A percentile compares a stretch with the other conserved stretches of the same genome.
Evolutionary conservation across 139 green algal species (phyloP).

Genomic region (Chlorella sp.): DNA sequence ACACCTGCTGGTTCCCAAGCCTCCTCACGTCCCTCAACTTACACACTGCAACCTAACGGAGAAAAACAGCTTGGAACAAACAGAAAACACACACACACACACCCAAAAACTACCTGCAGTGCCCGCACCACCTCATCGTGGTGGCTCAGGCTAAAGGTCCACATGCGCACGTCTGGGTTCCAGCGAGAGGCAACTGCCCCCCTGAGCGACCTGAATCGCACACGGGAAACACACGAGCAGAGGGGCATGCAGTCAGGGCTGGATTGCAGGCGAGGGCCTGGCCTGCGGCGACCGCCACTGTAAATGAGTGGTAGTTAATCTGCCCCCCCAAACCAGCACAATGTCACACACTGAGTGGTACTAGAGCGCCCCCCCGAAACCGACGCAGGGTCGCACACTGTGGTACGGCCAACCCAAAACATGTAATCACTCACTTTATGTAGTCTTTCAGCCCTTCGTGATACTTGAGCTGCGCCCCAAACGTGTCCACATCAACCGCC

Average conservation of each 20-base stretch:
- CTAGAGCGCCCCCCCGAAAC: too few species aligned
- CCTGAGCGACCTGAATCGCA: background rate
- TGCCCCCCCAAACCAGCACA: too few species aligned
- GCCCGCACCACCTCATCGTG: background rate
- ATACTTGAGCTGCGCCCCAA: slow-evolving; percentile 16
- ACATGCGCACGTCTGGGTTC: background rate
- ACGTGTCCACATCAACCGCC: background rate
- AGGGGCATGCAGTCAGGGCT: too few species aligned
- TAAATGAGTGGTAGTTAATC: background rate
- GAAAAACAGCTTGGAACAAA: too few species aligned
- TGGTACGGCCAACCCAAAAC: too few species aligned
- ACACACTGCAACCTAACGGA: background rate
- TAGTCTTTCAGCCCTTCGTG: slow-evolving; percentile 25
- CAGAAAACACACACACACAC: too few species aligned
- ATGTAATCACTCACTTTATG: background rate
- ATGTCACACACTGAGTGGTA: background rate
- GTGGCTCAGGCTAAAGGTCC: background rate
- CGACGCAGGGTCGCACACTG: background rate
- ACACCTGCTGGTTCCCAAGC: too few species aligned
- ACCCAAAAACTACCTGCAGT: background rate
- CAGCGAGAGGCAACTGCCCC: background rate
- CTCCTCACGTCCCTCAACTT: background rate
- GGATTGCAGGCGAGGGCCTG: too few species aligned
- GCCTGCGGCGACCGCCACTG: background rate
- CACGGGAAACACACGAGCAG: background rate